phyloP scores from a whole-genome alignment of 441 rosid genomes.

The Populus hybrid region DNA sequence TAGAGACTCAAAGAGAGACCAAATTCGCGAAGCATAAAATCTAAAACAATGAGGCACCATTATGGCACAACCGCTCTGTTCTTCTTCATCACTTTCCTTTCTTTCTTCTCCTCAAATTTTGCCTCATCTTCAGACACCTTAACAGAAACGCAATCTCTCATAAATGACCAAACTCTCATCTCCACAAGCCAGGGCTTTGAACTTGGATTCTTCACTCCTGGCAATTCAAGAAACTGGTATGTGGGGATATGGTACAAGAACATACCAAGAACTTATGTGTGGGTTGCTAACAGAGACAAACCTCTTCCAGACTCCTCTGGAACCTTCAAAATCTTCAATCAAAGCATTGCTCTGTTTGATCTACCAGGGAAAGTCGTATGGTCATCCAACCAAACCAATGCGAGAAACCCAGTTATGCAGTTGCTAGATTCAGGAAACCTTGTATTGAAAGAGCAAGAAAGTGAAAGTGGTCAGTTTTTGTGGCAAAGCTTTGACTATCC shows the following conservation, averaged over 20 bases:
- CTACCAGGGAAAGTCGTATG: slow-evolving; percentile 29
- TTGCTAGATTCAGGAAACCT: slow-evolving; percentile 69
- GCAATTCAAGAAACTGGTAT: slow-evolving; percentile 34
- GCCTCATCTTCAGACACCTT: slow-evolving; percentile 36
- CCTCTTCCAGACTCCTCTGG: slow-evolving; percentile 48
- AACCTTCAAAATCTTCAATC: slow-evolving; percentile 38
- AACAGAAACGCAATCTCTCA: slow-evolving; percentile 36
- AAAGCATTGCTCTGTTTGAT: slow-evolving; percentile 40
- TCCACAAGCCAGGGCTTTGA: slow-evolving; percentile 47
- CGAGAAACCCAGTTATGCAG: slow-evolving; percentile 43
- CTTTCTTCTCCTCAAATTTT: slow-evolving; percentile 24
- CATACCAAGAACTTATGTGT: slow-evolving; percentile 45
- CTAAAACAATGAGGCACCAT: slow-evolving; percentile 19
- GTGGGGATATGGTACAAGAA: slow-evolving; percentile 73
- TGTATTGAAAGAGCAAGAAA: slow-evolving; percentile 42
- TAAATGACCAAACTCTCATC: slow-evolving; percentile 39
- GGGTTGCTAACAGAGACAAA: slow-evolving; percentile 77
- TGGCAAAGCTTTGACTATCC: slow-evolving; percentile 81
- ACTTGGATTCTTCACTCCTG: slow-evolving; percentile 62
- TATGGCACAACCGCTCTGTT: slow-evolving; percentile 14
- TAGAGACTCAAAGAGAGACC: too few species aligned
- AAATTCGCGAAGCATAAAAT: slow-evolving; percentile 8
- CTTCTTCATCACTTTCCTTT: slow-evolving; percentile 31
- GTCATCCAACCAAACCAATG: slow-evolving; percentile 49
- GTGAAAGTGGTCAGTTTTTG: slow-evolving; percentile 8